Evolutionary conservation across 768 basidiomycete species (phyloP), one percentile per base, ranked within the genome.

Genomic region (Naganishia randhawae): DNA sequence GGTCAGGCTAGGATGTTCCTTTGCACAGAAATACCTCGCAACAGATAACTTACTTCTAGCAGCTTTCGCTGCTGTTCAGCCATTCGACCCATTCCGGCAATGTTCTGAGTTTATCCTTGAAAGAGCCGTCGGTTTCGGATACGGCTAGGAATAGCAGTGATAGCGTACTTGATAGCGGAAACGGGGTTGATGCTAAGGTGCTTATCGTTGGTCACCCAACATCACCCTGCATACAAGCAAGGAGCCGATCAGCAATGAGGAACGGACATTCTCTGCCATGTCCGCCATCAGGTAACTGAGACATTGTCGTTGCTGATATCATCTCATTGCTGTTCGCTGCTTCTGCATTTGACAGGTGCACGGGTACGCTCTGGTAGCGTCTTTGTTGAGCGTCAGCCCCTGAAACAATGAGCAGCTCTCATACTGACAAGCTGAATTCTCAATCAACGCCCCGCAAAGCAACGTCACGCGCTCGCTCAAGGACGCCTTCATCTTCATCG

Each of bases 31-130:
- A 22, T n/a, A 11, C n/a, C 7, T 10, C 19, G 37, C 16, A 19
- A 45, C 14, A 31, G 35, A 14, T 17, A 6, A 76, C 81, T n/a
- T 72, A 84, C 85, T 82, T 86, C 84, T 62, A 86, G 79, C 81
- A 97, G 90, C 89, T 92, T 96, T 72, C 93, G 87, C 83, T 97
- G 94, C 91, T 92, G 91, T 81, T 97, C 94, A 69, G 94, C 94
- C 66, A 97, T 86, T 54, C 91, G 86, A 75, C 94, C 94, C 94
- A 97, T 97, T 53, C 57, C 79, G 72, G 41, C 57, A 33, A n/a
- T 39, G 11, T 4, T 48, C n/a, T 48, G 19, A 7, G 45, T 48
- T 22, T 22, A 22, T n/a, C n/a, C n/a, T 48, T 22, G n/a, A 22
- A 48, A 48, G 48, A 48, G 54, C 54, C 16, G 54, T 22, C n/a